Conservation (phyloP, 1,139 yeast species). For the Suzukiozyma palmioleophila region DNA sequence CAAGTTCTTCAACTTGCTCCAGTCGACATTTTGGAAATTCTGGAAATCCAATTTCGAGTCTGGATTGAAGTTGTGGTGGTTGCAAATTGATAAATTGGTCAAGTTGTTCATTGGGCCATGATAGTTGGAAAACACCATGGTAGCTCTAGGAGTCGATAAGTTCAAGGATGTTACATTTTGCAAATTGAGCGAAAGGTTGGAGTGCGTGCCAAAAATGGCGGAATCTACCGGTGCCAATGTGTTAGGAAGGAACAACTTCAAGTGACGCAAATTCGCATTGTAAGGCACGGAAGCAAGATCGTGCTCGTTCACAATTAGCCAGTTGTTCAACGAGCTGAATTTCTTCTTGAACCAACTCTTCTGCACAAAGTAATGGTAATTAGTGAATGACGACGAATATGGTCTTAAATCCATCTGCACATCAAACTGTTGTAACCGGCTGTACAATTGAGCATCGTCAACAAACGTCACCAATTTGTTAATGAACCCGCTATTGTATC, state of each 20-base stretch:
- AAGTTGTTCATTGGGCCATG: slow-evolving; percentile 10
- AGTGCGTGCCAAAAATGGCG: slow-evolving; percentile 2
- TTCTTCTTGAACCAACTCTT: slow-evolving; percentile 16
- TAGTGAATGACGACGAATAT: slow-evolving; percentile 18
- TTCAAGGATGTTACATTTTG: slow-evolving; percentile 12
- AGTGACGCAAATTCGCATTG: slow-evolving; percentile 15
- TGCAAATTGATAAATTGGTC: slow-evolving; percentile 15
- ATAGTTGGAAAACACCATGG: slow-evolving; percentile 13
- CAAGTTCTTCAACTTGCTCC: slow-evolving; percentile 14
- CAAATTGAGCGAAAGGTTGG: slow-evolving; percentile 9
- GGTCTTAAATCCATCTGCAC: slow-evolving; percentile 16
- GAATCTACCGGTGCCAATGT: slow-evolving; percentile 1
- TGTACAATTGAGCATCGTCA: not conserved
- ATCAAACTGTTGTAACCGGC: slow-evolving; percentile 8
- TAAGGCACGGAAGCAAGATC: slow-evolving; percentile 12
- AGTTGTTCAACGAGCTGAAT: slow-evolving; percentile 16
- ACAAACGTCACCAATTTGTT: slow-evolving; percentile 10
- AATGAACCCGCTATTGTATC: slow-evolving; percentile 13
- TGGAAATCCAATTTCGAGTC: slow-evolving; percentile 12
- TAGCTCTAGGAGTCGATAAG: slow-evolving; percentile 18
- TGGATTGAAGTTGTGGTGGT: slow-evolving; percentile 17
- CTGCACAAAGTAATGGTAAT: not conserved
- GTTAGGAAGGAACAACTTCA: slow-evolving; percentile 15
- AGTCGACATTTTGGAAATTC: slow-evolving; percentile 13
- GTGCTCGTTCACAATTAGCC: slow-evolving; percentile 12